Evolutionary conservation across 2,329 filamentous ascomycete species (phyloP).

Genomic region (Harringtonia lauricola): DNA sequence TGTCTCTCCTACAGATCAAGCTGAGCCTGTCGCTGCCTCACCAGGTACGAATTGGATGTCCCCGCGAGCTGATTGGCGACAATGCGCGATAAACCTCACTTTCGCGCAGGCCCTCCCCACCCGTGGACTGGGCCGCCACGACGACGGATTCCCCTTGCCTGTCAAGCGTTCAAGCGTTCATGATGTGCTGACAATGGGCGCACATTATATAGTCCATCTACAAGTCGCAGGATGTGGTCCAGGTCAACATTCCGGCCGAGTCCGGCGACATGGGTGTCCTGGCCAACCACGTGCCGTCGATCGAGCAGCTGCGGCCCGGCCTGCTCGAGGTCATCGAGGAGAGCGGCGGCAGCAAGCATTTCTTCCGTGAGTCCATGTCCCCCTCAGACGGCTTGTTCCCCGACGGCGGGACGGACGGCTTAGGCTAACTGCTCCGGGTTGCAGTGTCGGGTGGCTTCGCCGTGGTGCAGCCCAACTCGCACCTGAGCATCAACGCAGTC

Average conservation of each 20-base stretch:
- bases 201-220: slow-evolving; percentile 50
- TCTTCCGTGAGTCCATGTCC: slow-evolving; percentile 89
- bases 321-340: slow-evolving; percentile 94
- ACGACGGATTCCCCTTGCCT: too few species aligned
- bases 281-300: slow-evolving; percentile 96
- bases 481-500: slow-evolving; percentile 95
- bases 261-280: slow-evolving; percentile 99
- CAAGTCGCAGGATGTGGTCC: slow-evolving; percentile 62
- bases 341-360: slow-evolving; percentile 81
- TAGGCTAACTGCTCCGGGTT: background rate
- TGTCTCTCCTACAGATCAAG: slow-evolving; percentile 56
- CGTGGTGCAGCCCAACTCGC: slow-evolving; percentile 87
- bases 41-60: slow-evolving; percentile 62
- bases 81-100: slow-evolving; percentile 25
- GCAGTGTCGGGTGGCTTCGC: slow-evolving; percentile 94
- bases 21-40: slow-evolving; percentile 95
- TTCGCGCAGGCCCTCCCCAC: background rate
- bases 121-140: too few species aligned
- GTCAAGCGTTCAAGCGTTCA: too few species aligned
- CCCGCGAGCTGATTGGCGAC: too few species aligned
- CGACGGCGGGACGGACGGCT: too few species aligned
- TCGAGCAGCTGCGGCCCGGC: slow-evolving; percentile 97
- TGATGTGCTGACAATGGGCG: background rate
- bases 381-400: too few species aligned
- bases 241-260: slow-evolving; percentile 98